Conservation (phyloP, 2,329 filamentous ascomycete genomes). For the Diplodia mutila region DNA sequence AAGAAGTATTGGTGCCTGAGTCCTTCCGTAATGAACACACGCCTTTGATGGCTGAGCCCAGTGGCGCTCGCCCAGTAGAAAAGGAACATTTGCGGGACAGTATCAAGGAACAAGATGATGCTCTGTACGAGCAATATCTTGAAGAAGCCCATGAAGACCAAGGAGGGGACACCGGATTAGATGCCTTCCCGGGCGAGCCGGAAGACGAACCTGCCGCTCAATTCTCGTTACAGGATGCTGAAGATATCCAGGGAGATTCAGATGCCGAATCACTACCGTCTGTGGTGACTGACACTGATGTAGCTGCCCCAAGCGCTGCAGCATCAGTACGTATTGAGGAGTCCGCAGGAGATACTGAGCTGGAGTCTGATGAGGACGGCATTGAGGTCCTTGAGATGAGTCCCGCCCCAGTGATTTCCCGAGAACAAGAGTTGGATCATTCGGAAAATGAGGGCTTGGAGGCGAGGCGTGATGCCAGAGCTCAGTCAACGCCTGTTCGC, state of each 20-base stretch:
- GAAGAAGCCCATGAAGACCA: neutral
- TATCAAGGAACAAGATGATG: neutral
- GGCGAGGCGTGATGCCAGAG: neutral
- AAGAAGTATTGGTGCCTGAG: slow-evolving; percentile 13
- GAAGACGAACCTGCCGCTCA: neutral
- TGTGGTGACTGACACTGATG: slow-evolving; percentile 4
- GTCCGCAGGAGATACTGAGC: neutral
- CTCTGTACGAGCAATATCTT: slow-evolving; percentile 16
- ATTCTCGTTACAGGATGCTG: slow-evolving; percentile 9
- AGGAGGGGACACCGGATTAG: slow-evolving; percentile 35
- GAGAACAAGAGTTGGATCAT: slow-evolving; percentile 8
- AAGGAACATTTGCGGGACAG: neutral
- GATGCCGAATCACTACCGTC: neutral
- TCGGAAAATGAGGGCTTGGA: neutral
- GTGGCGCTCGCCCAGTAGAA: no score
- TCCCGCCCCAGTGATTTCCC: neutral
- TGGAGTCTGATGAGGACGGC: neutral
- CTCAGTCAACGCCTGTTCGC: neutral
- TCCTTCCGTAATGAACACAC: neutral
- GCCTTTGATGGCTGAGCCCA: neutral
- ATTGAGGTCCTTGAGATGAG: slow-evolving; percentile 2
- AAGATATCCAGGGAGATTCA: neutral
- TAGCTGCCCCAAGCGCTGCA: slow-evolving; percentile 7
- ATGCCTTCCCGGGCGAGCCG: slow-evolving; percentile 25
- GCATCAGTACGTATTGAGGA: neutral